These are phyloP conservation scores for Aspergillus sp. DNA, from an alignment of 2,329 filamentous ascomycete genomes.

Conservation along the genomic window DNA sequence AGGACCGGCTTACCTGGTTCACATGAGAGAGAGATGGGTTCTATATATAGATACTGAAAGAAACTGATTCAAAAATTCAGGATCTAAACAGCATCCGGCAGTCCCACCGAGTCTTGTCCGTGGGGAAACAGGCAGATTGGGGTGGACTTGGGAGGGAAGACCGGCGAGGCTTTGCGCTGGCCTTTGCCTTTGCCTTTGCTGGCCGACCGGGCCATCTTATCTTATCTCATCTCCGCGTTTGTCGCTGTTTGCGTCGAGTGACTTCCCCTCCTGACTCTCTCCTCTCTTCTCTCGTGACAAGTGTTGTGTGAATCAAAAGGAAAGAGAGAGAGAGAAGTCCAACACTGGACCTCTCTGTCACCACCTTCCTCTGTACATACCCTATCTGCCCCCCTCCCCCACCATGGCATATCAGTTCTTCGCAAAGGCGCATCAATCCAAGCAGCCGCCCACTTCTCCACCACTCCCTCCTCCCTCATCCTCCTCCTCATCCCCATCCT, in stretches of 20 bases:
- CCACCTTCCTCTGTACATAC: background rate
- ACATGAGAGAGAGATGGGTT: constrained; percentile 1
- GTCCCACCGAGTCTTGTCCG: background rate
- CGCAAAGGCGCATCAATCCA: constrained; percentile 32
- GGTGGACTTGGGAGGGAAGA: constrained; percentile 15
- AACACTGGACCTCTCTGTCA: background rate
- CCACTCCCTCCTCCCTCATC: constrained; percentile 22
- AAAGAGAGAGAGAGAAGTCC: no score
- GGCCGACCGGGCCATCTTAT: constrained; percentile 26
- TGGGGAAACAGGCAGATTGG: constrained; percentile 1
- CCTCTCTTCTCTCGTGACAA: background rate
- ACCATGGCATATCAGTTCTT: constrained; percentile 41
- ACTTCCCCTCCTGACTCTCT: constrained; percentile 8
- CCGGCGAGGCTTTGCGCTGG: constrained; percentile 22
- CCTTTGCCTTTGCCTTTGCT: constrained; percentile 11
- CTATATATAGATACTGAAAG: constrained; percentile 6
- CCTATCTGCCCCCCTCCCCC: background rate
- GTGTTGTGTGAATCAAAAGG: no score
- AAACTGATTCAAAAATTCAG: background rate
- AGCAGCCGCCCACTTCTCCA: constrained; percentile 23
- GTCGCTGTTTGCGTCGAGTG: constrained; percentile 2
- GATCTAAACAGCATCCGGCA: constrained; percentile 3
- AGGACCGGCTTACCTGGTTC: constrained; percentile 9
- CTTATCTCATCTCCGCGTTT: constrained; percentile 40
- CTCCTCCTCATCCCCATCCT: constrained; percentile 15